Evolutionary conservation across 192 early-diverging fungal species (phyloP).

Genomic region (Dissophora ornata): DNA sequence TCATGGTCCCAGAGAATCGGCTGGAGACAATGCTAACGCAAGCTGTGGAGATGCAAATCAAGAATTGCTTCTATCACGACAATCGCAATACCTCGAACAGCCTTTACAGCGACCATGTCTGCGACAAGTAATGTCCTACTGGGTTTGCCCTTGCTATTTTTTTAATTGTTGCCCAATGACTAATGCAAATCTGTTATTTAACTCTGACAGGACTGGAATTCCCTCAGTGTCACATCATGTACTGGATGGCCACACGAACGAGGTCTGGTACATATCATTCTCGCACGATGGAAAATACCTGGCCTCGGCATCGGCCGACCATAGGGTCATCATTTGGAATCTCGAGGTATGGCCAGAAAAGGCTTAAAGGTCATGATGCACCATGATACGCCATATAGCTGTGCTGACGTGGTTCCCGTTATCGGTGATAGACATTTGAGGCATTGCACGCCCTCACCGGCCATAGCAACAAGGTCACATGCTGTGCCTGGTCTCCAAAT

Average conservation of each 20-base stretch:
- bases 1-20: constrained; percentile 91
- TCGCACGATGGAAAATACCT: constrained; percentile 89
- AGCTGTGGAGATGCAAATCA: constrained; percentile 77
- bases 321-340: constrained; percentile 90
- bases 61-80: constrained; percentile 88
- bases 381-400: no score
- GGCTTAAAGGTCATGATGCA: no score
- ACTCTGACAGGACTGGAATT: constrained; percentile 52
- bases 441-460: constrained; percentile 65
- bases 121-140: constrained; percentile 66
- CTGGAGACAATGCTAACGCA: constrained; percentile 87
- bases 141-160: neutral
- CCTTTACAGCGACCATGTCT: constrained; percentile 78
- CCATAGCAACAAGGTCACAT: constrained; percentile 80
- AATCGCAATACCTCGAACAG: constrained; percentile 65
- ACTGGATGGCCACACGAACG: constrained; percentile 81
- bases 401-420: no score
- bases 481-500: constrained; percentile 93
- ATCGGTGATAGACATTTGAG: constrained; percentile 64
- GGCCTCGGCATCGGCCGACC: constrained; percentile 93
- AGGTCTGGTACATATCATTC: constrained; percentile 97
- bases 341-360: constrained; percentile 60
- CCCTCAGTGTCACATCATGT: constrained; percentile 72
- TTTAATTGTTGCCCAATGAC: neutral
- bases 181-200: neutral